A percentile compares a stretch with the other conserved stretches of the same genome.
Conservation (phyloP, 768 basidiomycete genomes). For the Phanerodontia chrysosporium region DNA sequence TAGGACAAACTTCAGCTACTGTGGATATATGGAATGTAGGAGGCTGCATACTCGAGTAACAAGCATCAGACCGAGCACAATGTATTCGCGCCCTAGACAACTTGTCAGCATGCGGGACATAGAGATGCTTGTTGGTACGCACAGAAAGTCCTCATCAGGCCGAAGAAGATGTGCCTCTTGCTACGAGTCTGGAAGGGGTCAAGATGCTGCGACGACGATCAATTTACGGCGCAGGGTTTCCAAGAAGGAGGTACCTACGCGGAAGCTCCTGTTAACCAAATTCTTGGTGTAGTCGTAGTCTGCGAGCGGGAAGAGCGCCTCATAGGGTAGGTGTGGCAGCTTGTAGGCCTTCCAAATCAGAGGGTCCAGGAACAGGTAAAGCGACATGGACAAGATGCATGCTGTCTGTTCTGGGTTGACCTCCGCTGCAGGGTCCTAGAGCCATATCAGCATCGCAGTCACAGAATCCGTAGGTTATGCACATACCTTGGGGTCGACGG, state of each 20-base stretch:
- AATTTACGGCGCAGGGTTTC: neutral
- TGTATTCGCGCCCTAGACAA: slow-evolving; percentile 16
- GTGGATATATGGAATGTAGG: neutral
- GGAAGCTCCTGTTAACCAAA: slow-evolving; percentile 22
- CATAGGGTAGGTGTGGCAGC: slow-evolving; percentile 27
- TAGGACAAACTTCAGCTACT: neutral
- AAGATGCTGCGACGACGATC: slow-evolving; percentile 21
- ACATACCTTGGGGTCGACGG: slow-evolving; percentile 29
- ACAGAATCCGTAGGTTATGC: neutral
- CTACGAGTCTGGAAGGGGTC: slow-evolving; percentile 33
- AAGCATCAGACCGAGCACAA: slow-evolving; percentile 14
- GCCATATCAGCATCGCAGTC: neutral
- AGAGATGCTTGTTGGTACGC: neutral
- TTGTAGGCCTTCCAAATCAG: slow-evolving; percentile 28
- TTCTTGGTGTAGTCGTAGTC: slow-evolving; percentile 27
- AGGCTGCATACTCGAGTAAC: slow-evolving; percentile 14
- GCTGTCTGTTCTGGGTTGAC: slow-evolving; percentile 44
- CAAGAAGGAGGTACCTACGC: slow-evolving; percentile 11
- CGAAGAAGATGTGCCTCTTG: slow-evolving; percentile 31
- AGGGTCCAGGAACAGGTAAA: slow-evolving; percentile 38
- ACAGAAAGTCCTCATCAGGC: slow-evolving; percentile 28
- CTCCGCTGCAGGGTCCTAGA: slow-evolving; percentile 14
- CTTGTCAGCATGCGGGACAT: neutral
- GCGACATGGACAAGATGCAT: slow-evolving; percentile 34
- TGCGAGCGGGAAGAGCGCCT: slow-evolving; percentile 31